These are phyloP conservation scores for Trichomonascus vanleenenianus DNA, from an alignment of 805 yeast species.

Conservation along the genomic window DNA sequence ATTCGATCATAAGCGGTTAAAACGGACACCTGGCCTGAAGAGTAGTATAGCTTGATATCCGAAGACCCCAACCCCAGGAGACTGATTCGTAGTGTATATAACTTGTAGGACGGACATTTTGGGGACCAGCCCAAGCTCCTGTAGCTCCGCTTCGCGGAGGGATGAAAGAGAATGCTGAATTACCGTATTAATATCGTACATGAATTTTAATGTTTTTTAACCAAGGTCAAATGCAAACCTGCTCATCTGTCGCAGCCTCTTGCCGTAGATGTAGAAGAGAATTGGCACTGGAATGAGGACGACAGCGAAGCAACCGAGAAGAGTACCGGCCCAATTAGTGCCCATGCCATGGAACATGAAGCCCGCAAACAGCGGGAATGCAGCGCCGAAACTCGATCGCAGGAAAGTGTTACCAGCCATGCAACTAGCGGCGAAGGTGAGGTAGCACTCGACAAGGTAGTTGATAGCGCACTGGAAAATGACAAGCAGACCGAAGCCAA, in stretches of 20 bases:
- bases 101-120: no score
- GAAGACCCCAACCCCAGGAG: no score
- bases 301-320: slow-evolving; percentile 55
- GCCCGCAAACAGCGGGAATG: slow-evolving; percentile 64
- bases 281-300: slow-evolving; percentile 62
- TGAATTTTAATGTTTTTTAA: not conserved
- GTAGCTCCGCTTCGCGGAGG: no score
- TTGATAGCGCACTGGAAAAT: slow-evolving; percentile 66
- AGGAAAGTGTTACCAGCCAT: slow-evolving; percentile 67
- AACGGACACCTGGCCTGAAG: no score
- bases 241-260: slow-evolving; percentile 46
- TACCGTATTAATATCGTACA: not conserved
- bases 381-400: slow-evolving; percentile 63
- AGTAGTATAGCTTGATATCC: no score
- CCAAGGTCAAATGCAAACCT: slow-evolving; percentile 38
- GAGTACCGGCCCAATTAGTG: slow-evolving; percentile 71
- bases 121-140: no score
- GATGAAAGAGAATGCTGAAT: not conserved
- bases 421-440: slow-evolving; percentile 71
- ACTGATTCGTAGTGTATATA: no score
- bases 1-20: no score
- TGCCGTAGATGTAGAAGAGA: slow-evolving; percentile 54
- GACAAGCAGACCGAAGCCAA: slow-evolving; percentile 61
- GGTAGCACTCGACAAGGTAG: slow-evolving; percentile 66
- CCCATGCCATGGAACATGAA: slow-evolving; percentile 67